Evolutionary conservation across 495 filamentous ascomycete genomes (phyloP).

Genomic region (Penicillium longicatenatum): DNA sequence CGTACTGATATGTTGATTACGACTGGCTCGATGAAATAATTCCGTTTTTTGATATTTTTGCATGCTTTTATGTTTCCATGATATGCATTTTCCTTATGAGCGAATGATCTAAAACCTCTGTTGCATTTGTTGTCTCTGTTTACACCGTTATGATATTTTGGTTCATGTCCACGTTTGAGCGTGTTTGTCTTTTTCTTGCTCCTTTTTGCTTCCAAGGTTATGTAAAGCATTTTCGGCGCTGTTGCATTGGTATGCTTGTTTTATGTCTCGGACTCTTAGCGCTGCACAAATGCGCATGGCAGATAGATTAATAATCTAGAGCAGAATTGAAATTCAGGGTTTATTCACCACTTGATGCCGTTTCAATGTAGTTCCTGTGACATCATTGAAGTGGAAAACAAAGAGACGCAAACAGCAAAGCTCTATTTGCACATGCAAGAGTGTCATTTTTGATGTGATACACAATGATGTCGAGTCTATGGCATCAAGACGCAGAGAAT

Average conservation of each 20-base stretch:
- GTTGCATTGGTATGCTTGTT: conserved; percentile 5
- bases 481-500: no score
- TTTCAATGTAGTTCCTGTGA: no score
- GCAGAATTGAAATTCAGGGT: neutral
- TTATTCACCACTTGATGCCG: no score
- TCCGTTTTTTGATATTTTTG: neutral
- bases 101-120: conserved; percentile 6
- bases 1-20: conserved; percentile 49
- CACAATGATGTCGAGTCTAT: no score
- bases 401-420: no score
- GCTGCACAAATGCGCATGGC: neutral
- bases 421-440: no score
- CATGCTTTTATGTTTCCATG: conserved; percentile 11
- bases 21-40: conserved; percentile 36
- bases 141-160: neutral
- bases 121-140: neutral
- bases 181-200: neutral
- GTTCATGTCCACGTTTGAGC: conserved; percentile 2
- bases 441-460: no score
- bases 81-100: conserved; percentile 17
- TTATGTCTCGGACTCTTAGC: conserved; percentile 3
- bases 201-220: neutral
- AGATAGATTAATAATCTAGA: conserved; percentile 13
- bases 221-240: conserved; percentile 15
- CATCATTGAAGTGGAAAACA: no score